Evolutionary conservation across 257 asterid species (phyloP), one percentile per base, ranked within the genome.

Genomic region (Datura wrightii): DNA sequence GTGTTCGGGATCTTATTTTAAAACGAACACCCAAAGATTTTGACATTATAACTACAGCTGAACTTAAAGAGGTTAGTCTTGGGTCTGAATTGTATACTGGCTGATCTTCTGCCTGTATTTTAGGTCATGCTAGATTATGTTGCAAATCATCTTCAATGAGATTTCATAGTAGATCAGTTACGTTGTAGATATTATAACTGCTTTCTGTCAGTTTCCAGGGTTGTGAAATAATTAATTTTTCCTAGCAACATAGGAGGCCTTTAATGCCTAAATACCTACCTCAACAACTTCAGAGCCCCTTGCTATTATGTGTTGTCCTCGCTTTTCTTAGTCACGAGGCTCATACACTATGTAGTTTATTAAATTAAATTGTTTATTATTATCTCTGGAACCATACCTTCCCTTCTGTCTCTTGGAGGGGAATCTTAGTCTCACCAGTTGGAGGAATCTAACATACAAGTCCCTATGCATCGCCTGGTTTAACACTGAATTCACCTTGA

Each of bases 1-100:
- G 89, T 72, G 89, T 84, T 85, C 84, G 89, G 83, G 89, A 87
- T 81, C 89, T 87, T 80, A 62, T 87, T 70, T 84, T 87, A 82
- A 81, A 84, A 76, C 83, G 74, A 84, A 84, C 85, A 31, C 89
- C 89, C 5, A 84, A 87, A 69, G 87, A 87, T 81, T 87, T 87
- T 84, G 89, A 87, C 65, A 82, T 87, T 62, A 62, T 87, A 79
- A 87, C 89, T 15, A 84, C 89, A 16, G 89, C 89, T 80, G 89
- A 87, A 85, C 89, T 86, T 83, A 86, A 79, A 67, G 87, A 86
- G 89, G 89, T 86, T 84, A 56, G 66, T 54, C 42, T 50, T 76
- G 60, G 31, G 62, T 76, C 82, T 3, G 8, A 31, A 76, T n/a
- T 76, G 82, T 76, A 14, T 76, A 31, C 62, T 76, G 62, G 82